Percentiles rank a stretch among this genome's conserved stretches.
phyloP scores from a whole-genome alignment of 257 asterid species.

The Nicotiana noctiflora region DNA sequence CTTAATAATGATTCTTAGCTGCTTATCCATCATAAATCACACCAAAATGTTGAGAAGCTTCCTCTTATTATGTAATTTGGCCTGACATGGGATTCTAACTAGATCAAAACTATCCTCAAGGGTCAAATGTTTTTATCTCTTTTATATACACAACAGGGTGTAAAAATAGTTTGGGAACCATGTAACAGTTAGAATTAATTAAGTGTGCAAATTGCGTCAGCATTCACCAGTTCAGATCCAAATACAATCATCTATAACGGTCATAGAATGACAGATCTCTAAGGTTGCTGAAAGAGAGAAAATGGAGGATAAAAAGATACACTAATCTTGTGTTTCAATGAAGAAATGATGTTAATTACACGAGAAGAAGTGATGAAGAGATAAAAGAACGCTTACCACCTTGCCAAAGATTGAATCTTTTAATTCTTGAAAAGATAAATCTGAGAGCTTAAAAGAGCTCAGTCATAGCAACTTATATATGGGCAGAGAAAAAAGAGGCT shows the following conservation, averaged over 20 bases:
- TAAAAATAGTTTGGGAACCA: too few relatives aligned
- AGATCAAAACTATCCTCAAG: background rate
- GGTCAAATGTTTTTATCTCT: background rate
- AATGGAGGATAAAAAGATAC: background rate
- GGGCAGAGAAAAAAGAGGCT: constrained; percentile 11
- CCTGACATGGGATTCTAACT: background rate
- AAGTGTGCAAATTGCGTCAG: background rate
- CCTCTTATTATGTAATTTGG: background rate
- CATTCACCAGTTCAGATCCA: constrained; percentile 1
- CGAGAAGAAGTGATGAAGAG: background rate
- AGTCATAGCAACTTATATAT: background rate
- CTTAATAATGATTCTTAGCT: background rate
- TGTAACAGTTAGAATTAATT: too few relatives aligned
- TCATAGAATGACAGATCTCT: constrained; percentile 1
- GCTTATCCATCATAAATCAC: background rate
- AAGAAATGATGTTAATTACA: background rate
- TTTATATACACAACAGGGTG: background rate
- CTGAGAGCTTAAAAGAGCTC: constrained; percentile 14
- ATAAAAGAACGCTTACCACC: background rate
- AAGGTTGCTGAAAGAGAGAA: background rate
- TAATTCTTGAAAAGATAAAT: background rate
- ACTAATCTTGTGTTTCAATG: background rate
- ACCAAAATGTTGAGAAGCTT: background rate
- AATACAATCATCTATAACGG: background rate
- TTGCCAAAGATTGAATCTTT: constrained; percentile 11